Base-by-base conservation (phyloP, 768 basidiomycete genomes). In the Tephrocybe rancida region DNA sequence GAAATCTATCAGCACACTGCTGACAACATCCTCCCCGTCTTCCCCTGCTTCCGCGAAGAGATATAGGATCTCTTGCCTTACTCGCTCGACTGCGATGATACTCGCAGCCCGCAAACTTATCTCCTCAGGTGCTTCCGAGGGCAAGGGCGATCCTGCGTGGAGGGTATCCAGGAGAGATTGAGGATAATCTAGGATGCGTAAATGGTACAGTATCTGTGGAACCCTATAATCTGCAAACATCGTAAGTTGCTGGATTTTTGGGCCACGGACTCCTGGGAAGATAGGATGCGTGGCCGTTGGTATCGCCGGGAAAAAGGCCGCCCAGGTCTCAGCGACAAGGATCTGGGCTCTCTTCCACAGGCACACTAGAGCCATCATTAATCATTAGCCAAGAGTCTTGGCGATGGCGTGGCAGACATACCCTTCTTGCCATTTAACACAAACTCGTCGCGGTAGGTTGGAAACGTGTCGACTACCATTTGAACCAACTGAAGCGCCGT, bases 151-250 rank as follows among this genome's bases (percentile, higher is more conserved):
- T 6, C 80, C 76, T 2, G 74, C 60, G 2, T 63, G 63, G 35
- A 95, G 77, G 34, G 76, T 71, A 16, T 69, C 66, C n/a, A 80
- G 62, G 50, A 96, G 78, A 5, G 77, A 66, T 0, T 79, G 70
- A 0, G 91, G 84, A 70, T 95, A 95, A 1, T 77, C 69, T 39
- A 95, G 74, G 58, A 95, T 86, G 34, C 79, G 75, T 6, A 95
- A 77, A 63, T 92, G 92, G 70, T 95, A 89, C 25, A 96, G 72
- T 52, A 95, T 90, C 65, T 95, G 94, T 1, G 93, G 93, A 5
- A 96, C 90, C 37, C 92, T 84, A 64, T 95, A 94, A 73, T 95
- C 93, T 4, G 94, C 91, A 67, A 96, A 96, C 94, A 95, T 95
- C 19, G 93, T 94, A 10, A 95, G 79, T 44, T 85, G 72, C 45